Conservation (phyloP, 208 protist species). For the Trypanosoma lewisi region DNA sequence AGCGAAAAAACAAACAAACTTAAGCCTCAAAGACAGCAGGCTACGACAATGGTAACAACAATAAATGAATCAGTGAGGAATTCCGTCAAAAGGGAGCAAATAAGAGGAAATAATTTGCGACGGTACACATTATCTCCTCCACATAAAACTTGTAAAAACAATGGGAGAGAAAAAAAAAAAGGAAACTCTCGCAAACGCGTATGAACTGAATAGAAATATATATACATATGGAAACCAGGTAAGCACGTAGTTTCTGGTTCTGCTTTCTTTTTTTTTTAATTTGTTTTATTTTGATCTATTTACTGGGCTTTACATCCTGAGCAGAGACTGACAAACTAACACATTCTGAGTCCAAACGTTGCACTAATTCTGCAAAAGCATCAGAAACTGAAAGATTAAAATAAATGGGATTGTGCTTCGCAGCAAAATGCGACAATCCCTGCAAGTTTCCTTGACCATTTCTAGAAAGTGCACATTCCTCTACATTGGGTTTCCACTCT, state of each 20-base stretch:
- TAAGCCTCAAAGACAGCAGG: too few relatives aligned
- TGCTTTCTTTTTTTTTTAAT: too few relatives aligned
- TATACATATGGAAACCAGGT: constrained; percentile 1
- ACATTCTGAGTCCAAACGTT: not conserved
- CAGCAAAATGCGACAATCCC: constrained; percentile 7
- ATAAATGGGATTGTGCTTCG: constrained; percentile 13
- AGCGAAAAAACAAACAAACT: too few relatives aligned
- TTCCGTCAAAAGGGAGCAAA: too few relatives aligned
- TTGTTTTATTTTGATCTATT: too few relatives aligned
- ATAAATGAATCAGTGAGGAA: too few relatives aligned
- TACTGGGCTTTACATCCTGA: not conserved
- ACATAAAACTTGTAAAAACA: not conserved
- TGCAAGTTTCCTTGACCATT: not conserved
- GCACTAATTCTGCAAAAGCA: constrained; percentile 1
- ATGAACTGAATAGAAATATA: constrained; percentile 4
- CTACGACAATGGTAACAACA: not conserved
- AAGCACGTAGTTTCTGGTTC: not conserved
- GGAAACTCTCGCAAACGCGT: constrained; percentile 2
- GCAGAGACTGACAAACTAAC: too few relatives aligned
- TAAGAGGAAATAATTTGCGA: too few relatives aligned
- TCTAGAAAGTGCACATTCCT: not conserved
- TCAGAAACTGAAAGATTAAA: constrained; percentile 4
- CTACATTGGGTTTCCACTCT: constrained; percentile 7
- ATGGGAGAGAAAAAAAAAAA: constrained; percentile 8
- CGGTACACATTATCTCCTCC: too few relatives aligned